Percentiles rank a stretch among this genome's conserved stretches.
Evolutionary conservation across 176 grass and related monocot species (phyloP).

Genomic region (Eleusine indica): DNA sequence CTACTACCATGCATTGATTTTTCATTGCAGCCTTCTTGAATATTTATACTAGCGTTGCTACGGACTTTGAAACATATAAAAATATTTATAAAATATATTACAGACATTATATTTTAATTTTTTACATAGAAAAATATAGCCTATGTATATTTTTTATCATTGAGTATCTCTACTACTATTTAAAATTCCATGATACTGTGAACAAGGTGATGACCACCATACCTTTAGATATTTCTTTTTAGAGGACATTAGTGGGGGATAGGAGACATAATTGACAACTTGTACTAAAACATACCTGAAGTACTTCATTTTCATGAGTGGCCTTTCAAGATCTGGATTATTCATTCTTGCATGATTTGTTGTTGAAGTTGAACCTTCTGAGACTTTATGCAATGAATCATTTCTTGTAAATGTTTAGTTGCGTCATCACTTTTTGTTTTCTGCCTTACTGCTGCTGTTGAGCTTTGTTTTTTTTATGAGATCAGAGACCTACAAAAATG

Average conservation of each 20-base stretch:
- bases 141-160: too few relatives aligned
- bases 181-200: too few relatives aligned
- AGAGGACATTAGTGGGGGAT: not conserved
- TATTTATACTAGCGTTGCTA: too few relatives aligned
- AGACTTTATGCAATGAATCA: constrained; percentile 92
- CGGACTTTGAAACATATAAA: too few relatives aligned
- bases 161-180: too few relatives aligned
- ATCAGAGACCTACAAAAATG: constrained; percentile 65
- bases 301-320: constrained; percentile 92
- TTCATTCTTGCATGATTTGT: constrained; percentile 93
- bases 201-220: too few relatives aligned
- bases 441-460: constrained; percentile 82
- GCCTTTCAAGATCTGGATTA: constrained; percentile 93
- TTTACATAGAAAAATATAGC: too few relatives aligned
- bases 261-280: constrained; percentile 23
- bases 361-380: constrained; percentile 99
- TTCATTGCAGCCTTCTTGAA: too few relatives aligned
- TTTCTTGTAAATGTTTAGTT: constrained; percentile 73
- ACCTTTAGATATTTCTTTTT: too few relatives aligned
- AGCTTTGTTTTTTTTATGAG: constrained; percentile 92
- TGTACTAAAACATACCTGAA: constrained; percentile 61
- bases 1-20: too few relatives aligned
- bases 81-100: too few relatives aligned
- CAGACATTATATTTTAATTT: too few relatives aligned
- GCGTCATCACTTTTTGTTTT: constrained; percentile 91